These are phyloP conservation scores for Yamadazyma sp. DNA, from an alignment of 1,139 yeast genomes.

Conservation along the genomic window DNA sequence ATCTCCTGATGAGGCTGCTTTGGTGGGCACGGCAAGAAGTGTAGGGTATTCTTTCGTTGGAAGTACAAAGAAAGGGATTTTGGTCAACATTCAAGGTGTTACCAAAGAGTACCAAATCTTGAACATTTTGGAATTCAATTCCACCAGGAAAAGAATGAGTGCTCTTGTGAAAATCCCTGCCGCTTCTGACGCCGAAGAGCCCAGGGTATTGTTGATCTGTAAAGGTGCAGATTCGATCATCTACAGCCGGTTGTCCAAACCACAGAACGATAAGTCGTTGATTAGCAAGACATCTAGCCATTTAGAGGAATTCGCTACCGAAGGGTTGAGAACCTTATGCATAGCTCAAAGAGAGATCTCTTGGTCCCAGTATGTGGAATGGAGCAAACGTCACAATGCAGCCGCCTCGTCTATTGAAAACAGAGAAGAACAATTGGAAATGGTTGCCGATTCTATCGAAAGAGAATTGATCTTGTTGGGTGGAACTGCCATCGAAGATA, in stretches of 20 bases:
- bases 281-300: constrained; percentile 40
- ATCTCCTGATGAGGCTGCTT: constrained; percentile 66
- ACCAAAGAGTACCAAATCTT: constrained; percentile 47
- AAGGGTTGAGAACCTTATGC: constrained; percentile 50
- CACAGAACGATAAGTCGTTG: constrained; percentile 28
- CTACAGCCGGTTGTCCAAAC: constrained; percentile 39
- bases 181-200: constrained; percentile 30
- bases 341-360: constrained; percentile 46
- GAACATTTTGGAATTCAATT: constrained; percentile 54
- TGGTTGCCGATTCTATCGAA: constrained; percentile 48
- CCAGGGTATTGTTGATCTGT: constrained; percentile 44
- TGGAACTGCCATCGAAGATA: constrained; percentile 55
- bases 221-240: constrained; percentile 53
- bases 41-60: constrained; percentile 53
- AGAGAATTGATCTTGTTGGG: constrained; percentile 45
- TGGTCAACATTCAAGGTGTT: constrained; percentile 45
- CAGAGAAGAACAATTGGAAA: constrained; percentile 47
- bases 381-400: constrained; percentile 42
- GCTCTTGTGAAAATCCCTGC: constrained; percentile 68
- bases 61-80: constrained; percentile 44
- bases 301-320: constrained; percentile 46
- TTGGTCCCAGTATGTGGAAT: constrained; percentile 43
- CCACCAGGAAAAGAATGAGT: constrained; percentile 76
- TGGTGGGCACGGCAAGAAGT: constrained; percentile 60
- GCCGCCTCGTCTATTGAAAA: constrained; percentile 45